These are phyloP conservation scores for Rhododendron mucronatum DNA, from an alignment of 148 eudicot species.

Conservation along the genomic window DNA sequence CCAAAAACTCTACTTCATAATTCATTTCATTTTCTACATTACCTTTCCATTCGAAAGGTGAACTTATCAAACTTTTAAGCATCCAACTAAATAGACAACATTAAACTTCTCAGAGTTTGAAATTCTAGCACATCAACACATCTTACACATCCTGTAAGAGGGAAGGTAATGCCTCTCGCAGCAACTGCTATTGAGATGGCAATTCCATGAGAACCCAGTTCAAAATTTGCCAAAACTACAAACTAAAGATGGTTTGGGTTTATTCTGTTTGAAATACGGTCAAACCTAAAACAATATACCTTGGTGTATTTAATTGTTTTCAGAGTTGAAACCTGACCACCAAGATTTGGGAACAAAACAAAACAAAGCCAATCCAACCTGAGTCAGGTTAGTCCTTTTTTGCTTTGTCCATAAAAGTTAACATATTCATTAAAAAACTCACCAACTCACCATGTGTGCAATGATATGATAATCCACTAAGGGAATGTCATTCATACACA, in stretches of 20 bases:
- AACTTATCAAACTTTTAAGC: not conserved
- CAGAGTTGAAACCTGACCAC: not conserved
- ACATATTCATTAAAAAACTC: not conserved
- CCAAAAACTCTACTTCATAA: not conserved
- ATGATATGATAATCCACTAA: not conserved
- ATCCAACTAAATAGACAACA: not conserved
- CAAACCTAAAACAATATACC: not conserved
- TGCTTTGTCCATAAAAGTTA: not conserved
- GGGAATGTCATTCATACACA: not conserved
- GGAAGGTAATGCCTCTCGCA: not conserved
- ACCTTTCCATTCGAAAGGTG: not conserved
- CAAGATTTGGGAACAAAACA: not conserved
- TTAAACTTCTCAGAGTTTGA: not conserved
- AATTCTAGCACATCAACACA: not conserved
- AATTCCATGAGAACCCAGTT: not conserved
- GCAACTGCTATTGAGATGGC: not conserved
- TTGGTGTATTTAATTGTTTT: not conserved
- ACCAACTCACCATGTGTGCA: not conserved
- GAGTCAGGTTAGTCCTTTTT: not conserved
- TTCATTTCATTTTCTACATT: not conserved
- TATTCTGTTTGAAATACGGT: not conserved
- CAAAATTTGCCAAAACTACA: not conserved
- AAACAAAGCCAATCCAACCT: not conserved
- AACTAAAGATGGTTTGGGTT: not conserved
- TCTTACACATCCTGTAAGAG: not conserved